Percentiles rank a stretch among this genome's conserved stretches.
phyloP scores from a whole-genome alignment of 306 rosid genomes.

The Lupinus albus region DNA sequence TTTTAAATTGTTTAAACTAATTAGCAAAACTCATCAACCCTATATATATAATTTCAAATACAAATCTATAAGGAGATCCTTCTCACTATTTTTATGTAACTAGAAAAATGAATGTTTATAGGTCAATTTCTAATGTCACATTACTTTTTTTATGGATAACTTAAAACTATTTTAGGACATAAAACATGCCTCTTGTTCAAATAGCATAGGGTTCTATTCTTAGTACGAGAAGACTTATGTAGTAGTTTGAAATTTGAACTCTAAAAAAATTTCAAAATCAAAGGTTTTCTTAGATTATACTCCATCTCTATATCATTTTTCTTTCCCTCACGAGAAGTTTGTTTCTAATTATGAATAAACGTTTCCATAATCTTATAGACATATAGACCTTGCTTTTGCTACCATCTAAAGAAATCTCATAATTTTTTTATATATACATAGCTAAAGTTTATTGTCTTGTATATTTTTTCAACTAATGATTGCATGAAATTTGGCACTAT shows the following conservation, averaged over 20 bases:
- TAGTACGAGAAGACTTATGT: neutral
- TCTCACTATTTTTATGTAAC: no score
- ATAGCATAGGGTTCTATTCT: neutral
- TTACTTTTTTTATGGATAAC: no score
- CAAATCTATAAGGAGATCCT: no score
- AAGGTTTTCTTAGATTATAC: conserved; percentile 7
- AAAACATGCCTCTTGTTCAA: conserved; percentile 22
- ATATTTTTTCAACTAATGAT: conserved; percentile 6
- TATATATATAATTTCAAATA: no score
- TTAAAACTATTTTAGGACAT: no score
- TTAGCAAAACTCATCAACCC: no score
- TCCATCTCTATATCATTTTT: conserved; percentile 2
- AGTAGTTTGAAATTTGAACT: no score
- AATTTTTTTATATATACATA: conserved; percentile 27
- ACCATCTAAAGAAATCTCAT: neutral
- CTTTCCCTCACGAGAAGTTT: conserved; percentile 45
- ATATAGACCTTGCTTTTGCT: conserved; percentile 34
- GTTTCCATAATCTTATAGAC: conserved; percentile 19
- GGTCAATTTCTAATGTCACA: no score
- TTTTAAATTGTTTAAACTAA: no score
- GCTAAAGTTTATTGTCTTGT: neutral
- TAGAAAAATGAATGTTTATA: no score
- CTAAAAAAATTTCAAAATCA: neutral
- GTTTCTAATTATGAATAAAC: conserved; percentile 33
- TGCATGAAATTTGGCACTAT: conserved; percentile 33